A percentile compares a stretch with the other conserved stretches of the same genome.
phyloP scores from a whole-genome alignment of 371 early-diverging fungal species.

The Mortierella sp. region DNA sequence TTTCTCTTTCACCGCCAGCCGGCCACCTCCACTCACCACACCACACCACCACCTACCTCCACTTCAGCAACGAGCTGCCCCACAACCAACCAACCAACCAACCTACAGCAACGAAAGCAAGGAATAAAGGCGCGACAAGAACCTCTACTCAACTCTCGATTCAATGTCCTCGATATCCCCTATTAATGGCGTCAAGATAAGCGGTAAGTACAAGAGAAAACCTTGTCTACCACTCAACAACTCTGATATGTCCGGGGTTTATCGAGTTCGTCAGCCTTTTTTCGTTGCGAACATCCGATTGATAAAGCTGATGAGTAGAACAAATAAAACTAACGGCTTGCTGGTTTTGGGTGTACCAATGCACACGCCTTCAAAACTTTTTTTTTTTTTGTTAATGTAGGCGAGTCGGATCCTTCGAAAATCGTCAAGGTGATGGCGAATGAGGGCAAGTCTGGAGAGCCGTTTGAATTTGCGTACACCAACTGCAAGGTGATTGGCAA shows the following conservation, averaged over 20 bases:
- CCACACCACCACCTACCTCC: not conserved
- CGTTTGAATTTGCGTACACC: constrained; percentile 86
- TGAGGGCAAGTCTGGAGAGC: constrained; percentile 89
- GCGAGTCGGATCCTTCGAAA: constrained; percentile 65
- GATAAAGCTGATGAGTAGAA: not conserved
- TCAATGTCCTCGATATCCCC: constrained; percentile 36
- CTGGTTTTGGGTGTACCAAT: not conserved
- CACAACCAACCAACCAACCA: not conserved
- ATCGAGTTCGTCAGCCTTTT: not conserved
- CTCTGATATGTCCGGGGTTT: not conserved
- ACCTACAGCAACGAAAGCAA: not conserved
- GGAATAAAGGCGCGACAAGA: constrained; percentile 7
- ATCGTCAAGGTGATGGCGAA: constrained; percentile 73
- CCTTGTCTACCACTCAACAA: not conserved
- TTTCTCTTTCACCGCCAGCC: not conserved
- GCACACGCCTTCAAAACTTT: not conserved
- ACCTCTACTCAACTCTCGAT: not conserved
- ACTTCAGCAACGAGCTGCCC: not conserved
- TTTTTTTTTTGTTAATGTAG: constrained; percentile 16
- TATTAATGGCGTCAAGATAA: constrained; percentile 57
- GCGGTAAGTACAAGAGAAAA: constrained; percentile 37
- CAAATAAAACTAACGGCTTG: not conserved
- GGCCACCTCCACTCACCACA: not conserved
- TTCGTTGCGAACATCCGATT: not conserved
- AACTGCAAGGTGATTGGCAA: constrained; percentile 93